These are phyloP conservation scores for Clathrus columnatus DNA, from an alignment of 768 basidiomycete genomes.

Conservation along the genomic window DNA sequence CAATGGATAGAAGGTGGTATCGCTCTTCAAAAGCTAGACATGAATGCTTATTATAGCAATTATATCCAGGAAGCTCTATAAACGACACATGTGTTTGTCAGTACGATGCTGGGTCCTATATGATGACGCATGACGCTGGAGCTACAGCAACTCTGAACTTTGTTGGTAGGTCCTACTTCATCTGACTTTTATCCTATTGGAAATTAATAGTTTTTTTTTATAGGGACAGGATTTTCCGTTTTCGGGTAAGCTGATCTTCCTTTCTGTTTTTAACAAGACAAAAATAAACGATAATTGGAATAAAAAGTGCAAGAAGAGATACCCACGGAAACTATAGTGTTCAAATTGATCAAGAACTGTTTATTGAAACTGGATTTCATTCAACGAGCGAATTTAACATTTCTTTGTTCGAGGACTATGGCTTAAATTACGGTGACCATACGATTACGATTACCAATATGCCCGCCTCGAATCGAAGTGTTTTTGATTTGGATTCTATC, in stretches of 20 bases:
- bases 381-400: background rate
- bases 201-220: background rate
- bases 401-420: background rate
- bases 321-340: background rate
- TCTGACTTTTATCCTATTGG: background rate
- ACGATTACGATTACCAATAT: background rate
- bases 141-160: background rate
- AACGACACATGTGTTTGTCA: background rate
- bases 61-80: background rate
- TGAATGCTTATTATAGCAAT: no score
- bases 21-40: no score
- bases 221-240: background rate
- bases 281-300: background rate
- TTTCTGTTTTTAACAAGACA: background rate
- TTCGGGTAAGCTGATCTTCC: background rate
- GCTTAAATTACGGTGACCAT: background rate
- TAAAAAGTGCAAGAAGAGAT: background rate
- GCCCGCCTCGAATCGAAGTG: background rate
- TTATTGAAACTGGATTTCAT: background rate
- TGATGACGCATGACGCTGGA: background rate
- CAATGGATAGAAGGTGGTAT: conserved; percentile 4
- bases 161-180: background rate
- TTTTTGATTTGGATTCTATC: conserved; percentile 44
- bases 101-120: background rate
- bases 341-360: background rate